Evolutionary conservation across 305 asterid species (phyloP), one percentile per base, ranked within the genome.

Genomic region (Fraxinus sp.): DNA sequence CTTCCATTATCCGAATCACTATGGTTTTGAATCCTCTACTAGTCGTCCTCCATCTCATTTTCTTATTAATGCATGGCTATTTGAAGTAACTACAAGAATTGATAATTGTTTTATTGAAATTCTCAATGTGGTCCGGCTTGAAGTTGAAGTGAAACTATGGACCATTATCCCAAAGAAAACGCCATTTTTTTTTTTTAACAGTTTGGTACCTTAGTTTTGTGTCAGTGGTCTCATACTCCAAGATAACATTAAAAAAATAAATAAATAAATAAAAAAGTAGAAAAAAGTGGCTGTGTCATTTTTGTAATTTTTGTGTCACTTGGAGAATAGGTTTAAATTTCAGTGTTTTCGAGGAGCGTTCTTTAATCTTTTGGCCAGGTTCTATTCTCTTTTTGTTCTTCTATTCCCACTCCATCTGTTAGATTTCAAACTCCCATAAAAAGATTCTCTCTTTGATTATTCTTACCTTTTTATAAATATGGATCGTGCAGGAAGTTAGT

Each of bases 341-440:
- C 72, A 64, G 72, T 64, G 72, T 32, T 64, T 64, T 64, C 24
- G 35, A 64, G 33, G 24, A 7, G 72, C 32, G 22, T 22, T 62
- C 33, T 62, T 62, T 62, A 62, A 20, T 64, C 72, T 64, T 64
- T 64, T 22, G 30, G 33, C 35, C 52, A 64, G 72, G 33, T 64
- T 64, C 72, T 8, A 64, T 64, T 64, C 72, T 64, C 72, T 64
- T 77, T 66, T 78, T 68, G 77, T 86, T 81, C 86, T 66, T 82
- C 80, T 64, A 78, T 82, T 64, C 81, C 80, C 33, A 68, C 52
- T 37, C 55, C 77, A 64, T 35, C 32, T 30, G 4, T 59, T 75
- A 77, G 77, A 81, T 79, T 82, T 76, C 85, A 81, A 86, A 86
- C 87, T 75, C 74, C 89, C 79, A 85, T 83, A 77, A 72, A 43